These are phyloP conservation scores for Phoma sp. DNA, from an alignment of 2,329 filamentous ascomycete species.

Conservation along the genomic window DNA sequence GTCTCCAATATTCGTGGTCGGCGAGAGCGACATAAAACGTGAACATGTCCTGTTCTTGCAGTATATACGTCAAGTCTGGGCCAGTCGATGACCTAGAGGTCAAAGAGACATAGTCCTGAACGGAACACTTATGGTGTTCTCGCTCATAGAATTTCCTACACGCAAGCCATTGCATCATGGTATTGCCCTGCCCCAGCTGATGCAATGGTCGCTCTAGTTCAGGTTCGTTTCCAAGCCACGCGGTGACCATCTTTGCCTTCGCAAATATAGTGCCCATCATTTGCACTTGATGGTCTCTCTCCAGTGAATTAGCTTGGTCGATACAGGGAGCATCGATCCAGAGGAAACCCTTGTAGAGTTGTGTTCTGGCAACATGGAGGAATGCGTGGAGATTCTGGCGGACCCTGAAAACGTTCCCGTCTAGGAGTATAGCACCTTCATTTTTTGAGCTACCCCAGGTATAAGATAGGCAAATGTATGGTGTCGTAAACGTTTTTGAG, in stretches of 20 bases:
- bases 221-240: neutral
- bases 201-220: neutral
- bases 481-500: neutral
- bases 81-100: neutral
- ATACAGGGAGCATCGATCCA: slow-evolving; percentile 8
- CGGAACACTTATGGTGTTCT: neutral
- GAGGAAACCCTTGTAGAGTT: neutral
- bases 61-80: too few relatives aligned
- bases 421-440: neutral
- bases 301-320: neutral
- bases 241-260: neutral
- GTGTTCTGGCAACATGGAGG: neutral
- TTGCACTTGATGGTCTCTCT: slow-evolving; percentile 6
- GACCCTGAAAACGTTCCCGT: neutral
- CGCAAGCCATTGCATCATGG: neutral
- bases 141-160: neutral
- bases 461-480: neutral
- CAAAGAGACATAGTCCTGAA: neutral
- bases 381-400: neutral
- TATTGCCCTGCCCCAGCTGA: neutral
- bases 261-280: neutral
- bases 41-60: neutral
- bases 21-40: neutral
- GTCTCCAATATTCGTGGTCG: neutral
- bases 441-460: neutral